phyloP scores from a whole-genome alignment of 129 eudicot species.

The Solidago caesia region DNA sequence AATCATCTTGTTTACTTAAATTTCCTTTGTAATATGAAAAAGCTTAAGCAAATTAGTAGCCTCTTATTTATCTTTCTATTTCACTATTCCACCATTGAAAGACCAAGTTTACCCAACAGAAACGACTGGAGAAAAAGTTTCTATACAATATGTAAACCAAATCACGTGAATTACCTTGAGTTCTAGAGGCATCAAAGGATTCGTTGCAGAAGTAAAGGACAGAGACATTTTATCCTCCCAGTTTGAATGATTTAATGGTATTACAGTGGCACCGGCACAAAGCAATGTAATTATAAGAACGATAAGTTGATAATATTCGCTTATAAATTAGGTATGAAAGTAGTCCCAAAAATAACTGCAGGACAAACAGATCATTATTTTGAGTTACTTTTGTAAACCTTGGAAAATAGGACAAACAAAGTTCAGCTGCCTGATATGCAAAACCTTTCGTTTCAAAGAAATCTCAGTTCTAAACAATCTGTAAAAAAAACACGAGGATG shows the following conservation, averaged over 20 bases:
- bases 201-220: constrained; percentile 57
- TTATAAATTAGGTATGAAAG: too few species aligned
- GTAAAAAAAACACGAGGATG: constrained; percentile 34
- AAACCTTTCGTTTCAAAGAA: constrained; percentile 61
- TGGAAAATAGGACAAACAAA: constrained; percentile 71
- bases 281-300: constrained; percentile 12
- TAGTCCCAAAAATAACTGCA: constrained; percentile 13
- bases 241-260: constrained; percentile 41
- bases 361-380: constrained; percentile 8
- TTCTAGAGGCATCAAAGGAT: constrained; percentile 50
- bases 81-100: too few species aligned
- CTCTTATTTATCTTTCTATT: too few species aligned
- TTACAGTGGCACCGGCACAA: constrained; percentile 42
- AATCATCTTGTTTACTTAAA: too few species aligned
- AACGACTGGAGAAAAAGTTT: constrained; percentile 7
- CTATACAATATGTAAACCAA: background rate
- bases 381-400: constrained; percentile 48
- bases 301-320: too few species aligned
- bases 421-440: constrained; percentile 59
- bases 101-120: too few species aligned
- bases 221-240: constrained; percentile 50
- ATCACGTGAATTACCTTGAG: constrained; percentile 47
- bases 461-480: constrained; percentile 82
- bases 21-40: too few species aligned
- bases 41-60: too few species aligned